Base-by-base conservation (phyloP, 129 eudicot species). In the Artemisia annua region DNA sequence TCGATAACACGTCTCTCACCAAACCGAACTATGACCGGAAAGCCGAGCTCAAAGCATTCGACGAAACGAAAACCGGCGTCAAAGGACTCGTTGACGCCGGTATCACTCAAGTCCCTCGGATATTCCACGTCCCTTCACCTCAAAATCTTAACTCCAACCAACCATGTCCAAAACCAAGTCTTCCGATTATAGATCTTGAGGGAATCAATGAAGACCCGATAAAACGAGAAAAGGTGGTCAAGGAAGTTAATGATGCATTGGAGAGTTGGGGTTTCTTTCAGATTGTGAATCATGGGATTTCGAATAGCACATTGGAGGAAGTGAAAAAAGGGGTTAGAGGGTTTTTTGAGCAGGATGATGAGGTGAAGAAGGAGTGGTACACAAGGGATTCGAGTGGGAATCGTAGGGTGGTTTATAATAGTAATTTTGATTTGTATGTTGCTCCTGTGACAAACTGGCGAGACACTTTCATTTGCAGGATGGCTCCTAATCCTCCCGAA, bases 1-100 rank as follows among this genome's bases (percentile, higher is more conserved):
- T 35, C 44, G 44, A 35, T 7, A 35, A 35, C 43, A 35, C 43
- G 1, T 35, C 43, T 35, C 43, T 7, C 0, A 0, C 8, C 43
- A 5, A 35, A 35, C 43, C 7, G 1, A 35, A 5, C 43, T 35
- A 35, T 35, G 43, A 35, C 43, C 43, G 43, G 43, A 35, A 35
- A 35, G 43, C 43, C 43, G 43, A 35, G 7, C 43, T 35, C 7
- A 35, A 35, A 35, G 7, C 43, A 7, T 35, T 35, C 43, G 43
- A 35, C 1, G 43, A 35, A 35, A 35, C 8, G 1, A 35, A 57
- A 19, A 57, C 63, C 3, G 63, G 63, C 7, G 63, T 19, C 30
- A 57, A 87, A 81, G 87, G 94, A 51, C 83, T 87, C 0, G 87
- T 85, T 12, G 94, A 87, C 16, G 69, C 87, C 12, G 95, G 90